Percentiles rank a stretch among this genome's conserved stretches.
Conservation (phyloP, 2,329 filamentous ascomycete genomes). For the Penicillium sp. region DNA sequence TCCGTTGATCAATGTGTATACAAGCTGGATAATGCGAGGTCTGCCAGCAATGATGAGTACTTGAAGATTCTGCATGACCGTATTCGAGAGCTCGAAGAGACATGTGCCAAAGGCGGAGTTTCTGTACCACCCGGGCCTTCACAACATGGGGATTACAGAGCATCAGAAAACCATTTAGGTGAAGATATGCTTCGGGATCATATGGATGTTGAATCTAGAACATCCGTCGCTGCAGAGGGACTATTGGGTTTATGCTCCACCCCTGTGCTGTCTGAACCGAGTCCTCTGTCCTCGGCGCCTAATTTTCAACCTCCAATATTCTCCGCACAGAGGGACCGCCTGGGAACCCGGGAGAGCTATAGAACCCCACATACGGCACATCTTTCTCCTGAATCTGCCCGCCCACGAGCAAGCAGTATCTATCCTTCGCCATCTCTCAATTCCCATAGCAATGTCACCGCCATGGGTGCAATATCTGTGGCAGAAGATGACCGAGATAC, state of each 20-base stretch:
- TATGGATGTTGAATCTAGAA: constrained; percentile 16
- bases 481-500: constrained; percentile 25
- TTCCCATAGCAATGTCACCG: constrained; percentile 32
- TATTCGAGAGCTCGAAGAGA: constrained; percentile 30
- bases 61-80: constrained; percentile 26
- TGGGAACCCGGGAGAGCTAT: background rate
- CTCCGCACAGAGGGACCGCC: background rate
- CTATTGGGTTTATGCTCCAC: constrained; percentile 19
- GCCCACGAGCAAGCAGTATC: constrained; percentile 2
- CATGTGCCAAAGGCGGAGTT: constrained; percentile 24
- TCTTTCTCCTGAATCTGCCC: constrained; percentile 1
- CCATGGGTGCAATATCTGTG: constrained; percentile 43
- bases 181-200: constrained; percentile 1
- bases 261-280: background rate
- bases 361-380: background rate
- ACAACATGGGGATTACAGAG: constrained; percentile 1
- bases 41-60: constrained; percentile 39
- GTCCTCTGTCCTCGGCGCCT: background rate
- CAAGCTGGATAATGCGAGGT: constrained; percentile 38
- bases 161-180: background rate
- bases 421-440: constrained; percentile 15
- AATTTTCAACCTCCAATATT: background rate
- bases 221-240: constrained; percentile 21
- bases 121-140: constrained; percentile 12
- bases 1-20: constrained; percentile 41